These are phyloP conservation scores for Eimeria sp. DNA, from an alignment of 169 alveolate species.

Conservation along the genomic window DNA sequence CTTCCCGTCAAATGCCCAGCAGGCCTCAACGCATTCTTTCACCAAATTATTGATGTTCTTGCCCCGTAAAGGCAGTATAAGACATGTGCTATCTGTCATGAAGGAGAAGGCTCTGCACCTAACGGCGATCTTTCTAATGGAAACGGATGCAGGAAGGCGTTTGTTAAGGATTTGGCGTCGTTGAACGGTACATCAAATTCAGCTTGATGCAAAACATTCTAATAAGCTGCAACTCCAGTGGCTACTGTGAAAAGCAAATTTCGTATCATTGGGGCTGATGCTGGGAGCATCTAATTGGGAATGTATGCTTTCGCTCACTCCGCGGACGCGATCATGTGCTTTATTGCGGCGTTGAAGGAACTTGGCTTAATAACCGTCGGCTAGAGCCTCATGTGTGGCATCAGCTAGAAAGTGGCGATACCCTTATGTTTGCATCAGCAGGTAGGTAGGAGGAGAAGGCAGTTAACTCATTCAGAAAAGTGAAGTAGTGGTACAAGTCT, in stretches of 20 bases:
- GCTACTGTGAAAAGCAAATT: too few relatives aligned
- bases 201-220: background rate
- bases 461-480: background rate
- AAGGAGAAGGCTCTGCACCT: slow-evolving; percentile 15
- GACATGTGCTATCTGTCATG: background rate
- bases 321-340: background rate
- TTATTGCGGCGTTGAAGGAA: slow-evolving; percentile 11
- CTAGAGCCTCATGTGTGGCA: slow-evolving; percentile 66
- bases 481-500: background rate
- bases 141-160: slow-evolving; percentile 7
- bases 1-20: background rate
- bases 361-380: slow-evolving; percentile 75
- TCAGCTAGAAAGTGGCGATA: slow-evolving; percentile 46
- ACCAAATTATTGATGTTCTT: background rate
- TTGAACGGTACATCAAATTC: slow-evolving; percentile 35
- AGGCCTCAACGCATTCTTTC: background rate
- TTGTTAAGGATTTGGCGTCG: slow-evolving; percentile 71
- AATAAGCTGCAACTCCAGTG: background rate
- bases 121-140: background rate
- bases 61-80: background rate
- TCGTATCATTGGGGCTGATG: background rate
- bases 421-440: slow-evolving; percentile 26
- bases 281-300: background rate
- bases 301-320: background rate
- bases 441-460: background rate